Conservation (phyloP, 441 rosid genomes). For the Aquilaria agallochum region DNA sequence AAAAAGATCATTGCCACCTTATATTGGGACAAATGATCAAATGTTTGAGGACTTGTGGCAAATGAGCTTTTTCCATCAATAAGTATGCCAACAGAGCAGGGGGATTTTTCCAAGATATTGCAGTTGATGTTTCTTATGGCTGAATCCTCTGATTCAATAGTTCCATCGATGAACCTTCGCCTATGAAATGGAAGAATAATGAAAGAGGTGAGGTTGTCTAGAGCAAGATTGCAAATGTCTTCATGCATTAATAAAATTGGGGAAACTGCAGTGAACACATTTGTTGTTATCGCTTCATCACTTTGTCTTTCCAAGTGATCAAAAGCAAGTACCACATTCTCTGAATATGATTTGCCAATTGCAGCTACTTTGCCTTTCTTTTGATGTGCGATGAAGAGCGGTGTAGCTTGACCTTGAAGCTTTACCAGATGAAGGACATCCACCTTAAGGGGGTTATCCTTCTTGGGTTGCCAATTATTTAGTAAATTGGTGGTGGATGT, state of each 20-base stretch:
- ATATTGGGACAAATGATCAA: background rate
- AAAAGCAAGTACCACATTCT: conserved; percentile 31
- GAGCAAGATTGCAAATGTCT: conserved; percentile 45
- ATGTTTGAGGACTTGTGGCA: background rate
- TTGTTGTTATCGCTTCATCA: background rate
- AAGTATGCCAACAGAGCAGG: conserved; percentile 42
- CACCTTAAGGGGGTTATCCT: conserved; percentile 25
- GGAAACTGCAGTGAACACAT: conserved; percentile 38
- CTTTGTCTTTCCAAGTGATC: conserved; percentile 22
- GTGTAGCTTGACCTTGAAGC: conserved; percentile 36
- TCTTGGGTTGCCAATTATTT: conserved; percentile 26
- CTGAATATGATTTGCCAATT: conserved; percentile 10
- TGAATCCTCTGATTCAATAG: conserved; percentile 13
- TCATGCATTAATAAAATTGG: conserved; percentile 35
- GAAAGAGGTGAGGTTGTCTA: conserved; percentile 31
- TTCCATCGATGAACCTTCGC: conserved; percentile 33
- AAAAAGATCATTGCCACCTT: background rate
- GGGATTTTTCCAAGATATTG: conserved; percentile 29
- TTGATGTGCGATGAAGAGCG: conserved; percentile 36
- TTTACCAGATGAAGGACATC: conserved; percentile 42
- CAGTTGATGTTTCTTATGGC: conserved; percentile 21
- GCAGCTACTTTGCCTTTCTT: conserved; percentile 12
- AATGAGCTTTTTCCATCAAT: conserved; percentile 10
- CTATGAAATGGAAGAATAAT: conserved; percentile 47
- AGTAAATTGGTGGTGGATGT: conserved; percentile 32